Conservation (phyloP, 148 eudicot genomes). For the Persicaria maculosa region DNA sequence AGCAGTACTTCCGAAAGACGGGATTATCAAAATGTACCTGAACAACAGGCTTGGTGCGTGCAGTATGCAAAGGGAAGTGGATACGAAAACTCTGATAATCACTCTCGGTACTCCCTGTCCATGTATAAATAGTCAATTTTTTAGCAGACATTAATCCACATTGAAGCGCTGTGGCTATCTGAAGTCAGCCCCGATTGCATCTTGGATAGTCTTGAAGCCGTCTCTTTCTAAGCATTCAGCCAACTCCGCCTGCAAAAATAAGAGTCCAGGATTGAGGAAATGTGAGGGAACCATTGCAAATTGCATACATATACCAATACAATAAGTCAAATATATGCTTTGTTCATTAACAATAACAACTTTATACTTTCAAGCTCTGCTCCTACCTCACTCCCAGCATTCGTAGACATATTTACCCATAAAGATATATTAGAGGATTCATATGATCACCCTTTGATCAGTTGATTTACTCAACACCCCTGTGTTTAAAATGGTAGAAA, state of each 20-base stretch:
- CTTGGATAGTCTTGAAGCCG: constrained; percentile 84
- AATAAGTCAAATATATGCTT: too few species aligned
- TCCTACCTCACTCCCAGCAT: too few species aligned
- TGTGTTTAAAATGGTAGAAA: not conserved
- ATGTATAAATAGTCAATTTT: constrained; percentile 6
- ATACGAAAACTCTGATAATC: not conserved
- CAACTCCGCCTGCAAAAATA: constrained; percentile 56
- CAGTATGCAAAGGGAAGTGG: not conserved
- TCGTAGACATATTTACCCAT: too few species aligned
- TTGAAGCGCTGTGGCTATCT: constrained; percentile 19
- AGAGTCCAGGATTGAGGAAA: not conserved
- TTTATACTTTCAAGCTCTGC: too few species aligned
- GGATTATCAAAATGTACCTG: not conserved
- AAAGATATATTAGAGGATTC: too few species aligned
- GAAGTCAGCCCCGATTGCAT: constrained; percentile 92
- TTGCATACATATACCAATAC: too few species aligned
- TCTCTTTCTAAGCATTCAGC: constrained; percentile 88
- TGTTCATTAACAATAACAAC: too few species aligned
- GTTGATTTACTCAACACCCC: not conserved
- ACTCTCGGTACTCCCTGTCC: constrained; percentile 3
- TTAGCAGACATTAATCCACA: not conserved
- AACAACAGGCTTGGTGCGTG: not conserved
- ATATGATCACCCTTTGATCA: not conserved
- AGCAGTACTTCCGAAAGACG: not conserved
- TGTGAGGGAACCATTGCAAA: not conserved